phyloP scores from a whole-genome alignment of 2,329 filamentous ascomycete genomes.

The Drechslerella coelobrocha region DNA sequence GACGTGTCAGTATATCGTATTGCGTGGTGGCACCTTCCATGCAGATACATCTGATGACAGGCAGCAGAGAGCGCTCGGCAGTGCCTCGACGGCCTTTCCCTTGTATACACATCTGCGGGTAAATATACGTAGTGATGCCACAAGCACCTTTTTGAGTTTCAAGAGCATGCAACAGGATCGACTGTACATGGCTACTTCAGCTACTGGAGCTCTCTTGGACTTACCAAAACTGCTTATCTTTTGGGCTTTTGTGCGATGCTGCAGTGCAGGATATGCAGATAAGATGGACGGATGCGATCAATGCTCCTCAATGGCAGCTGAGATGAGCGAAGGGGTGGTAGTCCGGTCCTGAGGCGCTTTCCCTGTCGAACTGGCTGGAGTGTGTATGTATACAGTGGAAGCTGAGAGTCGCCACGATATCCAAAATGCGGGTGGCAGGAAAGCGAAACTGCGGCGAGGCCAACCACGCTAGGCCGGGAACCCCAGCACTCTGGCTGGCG shows the following conservation, averaged over 20 bases:
- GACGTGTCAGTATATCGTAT: constrained; percentile 45
- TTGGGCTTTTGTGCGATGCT: constrained; percentile 24
- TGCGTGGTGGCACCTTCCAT: constrained; percentile 41
- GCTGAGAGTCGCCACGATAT: background rate
- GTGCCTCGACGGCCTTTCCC: background rate
- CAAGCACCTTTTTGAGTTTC: background rate
- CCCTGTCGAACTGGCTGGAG: background rate
- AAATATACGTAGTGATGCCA: too few relatives aligned
- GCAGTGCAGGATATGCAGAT: constrained; percentile 25
- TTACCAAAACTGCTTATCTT: constrained; percentile 23
- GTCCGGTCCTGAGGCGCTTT: constrained; percentile 1
- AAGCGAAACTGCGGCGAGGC: constrained; percentile 22
- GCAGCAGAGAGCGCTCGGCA: background rate
- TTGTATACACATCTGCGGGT: background rate
- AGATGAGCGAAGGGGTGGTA: constrained; percentile 27
- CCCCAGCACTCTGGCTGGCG: constrained; percentile 4
- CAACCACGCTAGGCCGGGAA: constrained; percentile 4
- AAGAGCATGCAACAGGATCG: background rate
- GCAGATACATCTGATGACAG: constrained; percentile 17
- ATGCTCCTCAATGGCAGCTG: constrained; percentile 33
- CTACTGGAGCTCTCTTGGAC: constrained; percentile 32
- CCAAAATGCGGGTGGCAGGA: constrained; percentile 49
- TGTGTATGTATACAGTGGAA: background rate
- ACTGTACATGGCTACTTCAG: background rate
- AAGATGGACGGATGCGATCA: constrained; percentile 1